Percentiles rank a stretch among this genome's conserved stretches.
Conservation (phyloP, 2,329 filamentous ascomycete species). For the Truncatella angustata region DNA sequence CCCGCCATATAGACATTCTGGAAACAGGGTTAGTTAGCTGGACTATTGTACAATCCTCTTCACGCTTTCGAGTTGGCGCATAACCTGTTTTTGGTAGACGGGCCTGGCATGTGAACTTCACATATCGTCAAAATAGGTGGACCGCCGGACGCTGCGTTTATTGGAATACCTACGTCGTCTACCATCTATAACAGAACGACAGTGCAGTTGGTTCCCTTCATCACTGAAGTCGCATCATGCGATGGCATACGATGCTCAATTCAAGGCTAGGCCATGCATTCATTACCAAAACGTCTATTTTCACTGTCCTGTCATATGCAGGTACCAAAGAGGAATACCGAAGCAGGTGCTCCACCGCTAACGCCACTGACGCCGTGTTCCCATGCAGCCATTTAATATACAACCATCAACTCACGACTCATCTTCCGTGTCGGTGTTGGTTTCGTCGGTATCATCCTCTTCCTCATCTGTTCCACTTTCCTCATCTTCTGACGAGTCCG, state of each 20-base stretch:
- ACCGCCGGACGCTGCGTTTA: too few species aligned
- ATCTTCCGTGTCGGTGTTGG: conserved; percentile 67
- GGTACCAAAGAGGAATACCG: background rate
- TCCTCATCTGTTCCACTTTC: conserved; percentile 83
- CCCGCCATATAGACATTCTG: too few species aligned
- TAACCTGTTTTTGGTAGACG: too few species aligned
- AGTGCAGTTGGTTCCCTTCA: background rate
- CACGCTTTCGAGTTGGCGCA: too few species aligned
- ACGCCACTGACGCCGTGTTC: conserved; percentile 10
- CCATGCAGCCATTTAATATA: conserved; percentile 5
- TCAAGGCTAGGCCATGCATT: background rate
- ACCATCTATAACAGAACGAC: too few species aligned
- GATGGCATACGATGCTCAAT: too few species aligned
- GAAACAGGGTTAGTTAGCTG: too few species aligned
- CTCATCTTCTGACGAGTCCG: conserved; percentile 63
- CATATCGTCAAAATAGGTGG: too few species aligned
- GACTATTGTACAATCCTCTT: too few species aligned
- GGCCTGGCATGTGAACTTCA: too few species aligned
- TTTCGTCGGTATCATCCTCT: conserved; percentile 63
- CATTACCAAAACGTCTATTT: background rate
- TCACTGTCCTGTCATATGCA: conserved; percentile 1
- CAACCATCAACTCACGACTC: conserved; percentile 40
- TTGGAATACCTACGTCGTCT: too few species aligned
- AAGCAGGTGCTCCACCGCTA: background rate
- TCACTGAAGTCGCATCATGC: too few species aligned